These are phyloP conservation scores for Suhomyces faveliae DNA, from an alignment of 805 yeast species.

Conservation along the genomic window DNA sequence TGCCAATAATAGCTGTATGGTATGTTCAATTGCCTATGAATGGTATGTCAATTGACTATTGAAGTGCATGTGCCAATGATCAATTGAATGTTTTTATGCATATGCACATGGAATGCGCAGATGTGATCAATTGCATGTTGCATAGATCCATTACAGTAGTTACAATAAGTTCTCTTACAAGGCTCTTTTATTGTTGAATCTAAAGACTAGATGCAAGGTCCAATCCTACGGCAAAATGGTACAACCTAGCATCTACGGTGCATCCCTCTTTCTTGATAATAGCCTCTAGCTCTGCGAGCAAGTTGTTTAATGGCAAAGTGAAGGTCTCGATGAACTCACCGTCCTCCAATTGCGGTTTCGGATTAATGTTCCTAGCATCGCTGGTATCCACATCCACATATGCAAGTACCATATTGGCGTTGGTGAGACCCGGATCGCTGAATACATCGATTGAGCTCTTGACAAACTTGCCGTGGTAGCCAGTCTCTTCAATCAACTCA, in stretches of 20 bases:
- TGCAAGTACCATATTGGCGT: constrained; percentile 80
- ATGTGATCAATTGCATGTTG: too few relatives aligned
- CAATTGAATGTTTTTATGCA: too few relatives aligned
- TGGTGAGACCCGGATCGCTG: constrained; percentile 84
- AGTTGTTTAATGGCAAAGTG: constrained; percentile 57
- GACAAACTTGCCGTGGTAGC: constrained; percentile 69
- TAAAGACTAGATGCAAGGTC: constrained; percentile 43
- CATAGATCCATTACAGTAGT: too few relatives aligned
- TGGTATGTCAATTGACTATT: too few relatives aligned
- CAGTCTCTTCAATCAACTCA: constrained; percentile 90
- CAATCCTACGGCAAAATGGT: constrained; percentile 82
- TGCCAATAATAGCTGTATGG: too few relatives aligned
- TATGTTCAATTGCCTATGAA: too few relatives aligned
- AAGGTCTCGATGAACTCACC: constrained; percentile 92
- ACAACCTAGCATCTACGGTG: constrained; percentile 82
- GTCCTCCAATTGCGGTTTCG: constrained; percentile 77
- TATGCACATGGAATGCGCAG: too few relatives aligned
- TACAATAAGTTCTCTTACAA: too few relatives aligned
- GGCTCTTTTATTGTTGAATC: too few relatives aligned
- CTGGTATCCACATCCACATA: constrained; percentile 72
- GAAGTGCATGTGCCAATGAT: too few relatives aligned
- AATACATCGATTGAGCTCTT: constrained; percentile 39
- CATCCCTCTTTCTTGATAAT: constrained; percentile 62
- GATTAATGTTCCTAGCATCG: constrained; percentile 64
- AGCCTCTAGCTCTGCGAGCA: constrained; percentile 53